Evolutionary conservation across 2,329 filamentous ascomycete genomes (phyloP).

Genomic region (Dactylellina leptospora): DNA sequence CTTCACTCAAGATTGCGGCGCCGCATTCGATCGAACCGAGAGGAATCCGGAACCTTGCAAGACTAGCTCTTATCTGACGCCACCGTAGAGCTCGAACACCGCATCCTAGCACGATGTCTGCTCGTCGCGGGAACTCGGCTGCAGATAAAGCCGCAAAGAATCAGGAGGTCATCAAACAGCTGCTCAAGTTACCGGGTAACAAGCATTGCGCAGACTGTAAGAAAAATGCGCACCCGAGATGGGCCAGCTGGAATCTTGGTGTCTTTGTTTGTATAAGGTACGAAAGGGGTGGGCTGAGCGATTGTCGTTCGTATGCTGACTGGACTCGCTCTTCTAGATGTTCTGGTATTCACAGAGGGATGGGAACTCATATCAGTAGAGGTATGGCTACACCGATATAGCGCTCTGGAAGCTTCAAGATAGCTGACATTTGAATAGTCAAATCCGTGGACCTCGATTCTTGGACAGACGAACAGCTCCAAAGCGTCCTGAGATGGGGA

Average conservation of each 20-base stretch:
- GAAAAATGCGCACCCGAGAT: slow-evolving; percentile 97
- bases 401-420: background rate
- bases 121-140: slow-evolving; percentile 75
- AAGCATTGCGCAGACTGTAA: slow-evolving; percentile 99
- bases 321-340: slow-evolving; percentile 65
- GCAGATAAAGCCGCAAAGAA: slow-evolving; percentile 93
- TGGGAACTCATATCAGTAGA: slow-evolving; percentile 97
- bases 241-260: slow-evolving; percentile 98
- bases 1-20: too few relatives aligned
- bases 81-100: too few relatives aligned
- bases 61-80: too few relatives aligned
- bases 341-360: slow-evolving; percentile 96
- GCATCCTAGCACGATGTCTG: slow-evolving; percentile 71
- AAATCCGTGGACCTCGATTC: slow-evolving; percentile 98
- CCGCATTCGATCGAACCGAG: too few relatives aligned
- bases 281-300: background rate
- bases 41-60: too few relatives aligned
- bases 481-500: slow-evolving; percentile 93
- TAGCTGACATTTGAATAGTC: slow-evolving; percentile 64
- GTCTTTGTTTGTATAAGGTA: slow-evolving; percentile 94
- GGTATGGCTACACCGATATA: too few relatives aligned
- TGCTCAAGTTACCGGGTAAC: slow-evolving; percentile 93
- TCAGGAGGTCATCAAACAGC: slow-evolving; percentile 88
- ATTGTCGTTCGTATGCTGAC: slow-evolving; percentile 17
- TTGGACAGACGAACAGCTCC: slow-evolving; percentile 97